Conservation (phyloP, 768 basidiomycete species). For the Tubosaeta brunneosetosa region DNA sequence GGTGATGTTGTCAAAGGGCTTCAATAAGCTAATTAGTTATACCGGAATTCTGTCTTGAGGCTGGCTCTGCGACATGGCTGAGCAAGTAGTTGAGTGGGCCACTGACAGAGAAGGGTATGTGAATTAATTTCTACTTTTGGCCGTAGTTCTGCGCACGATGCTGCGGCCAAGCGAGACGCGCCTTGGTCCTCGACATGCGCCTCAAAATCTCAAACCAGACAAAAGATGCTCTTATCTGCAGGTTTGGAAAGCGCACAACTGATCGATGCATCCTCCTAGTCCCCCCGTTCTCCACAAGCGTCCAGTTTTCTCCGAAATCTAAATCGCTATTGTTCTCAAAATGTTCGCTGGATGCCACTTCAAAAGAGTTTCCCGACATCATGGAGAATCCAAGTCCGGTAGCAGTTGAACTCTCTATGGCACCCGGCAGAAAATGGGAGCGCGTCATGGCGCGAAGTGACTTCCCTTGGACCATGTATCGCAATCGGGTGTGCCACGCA, state of each 20-base stretch:
- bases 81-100: background rate
- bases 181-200: conserved; percentile 15
- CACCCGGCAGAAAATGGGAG: conserved; percentile 42
- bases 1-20: conserved; percentile 1
- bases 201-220: conserved; percentile 38
- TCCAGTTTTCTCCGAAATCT: conserved; percentile 17
- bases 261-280: conserved; percentile 14
- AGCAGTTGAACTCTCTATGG: conserved; percentile 19
- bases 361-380: conserved; percentile 17
- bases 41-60: conserved; percentile 22
- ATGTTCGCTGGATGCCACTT: conserved; percentile 10
- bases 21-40: background rate
- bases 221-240: conserved; percentile 21
- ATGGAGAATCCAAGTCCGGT: conserved; percentile 9
- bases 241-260: conserved; percentile 1
- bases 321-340: conserved; percentile 15
- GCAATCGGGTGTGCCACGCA: conserved; percentile 41
- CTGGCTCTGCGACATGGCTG: conserved; percentile 15
- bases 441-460: conserved; percentile 36
- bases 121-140: background rate
- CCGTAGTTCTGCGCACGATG: background rate
- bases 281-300: conserved; percentile 21
- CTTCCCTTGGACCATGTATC: conserved; percentile 58
- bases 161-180: background rate
- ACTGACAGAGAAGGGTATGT: background rate